phyloP scores from a whole-genome alignment of 306 rosid species.

The Begonia masoniana region DNA sequence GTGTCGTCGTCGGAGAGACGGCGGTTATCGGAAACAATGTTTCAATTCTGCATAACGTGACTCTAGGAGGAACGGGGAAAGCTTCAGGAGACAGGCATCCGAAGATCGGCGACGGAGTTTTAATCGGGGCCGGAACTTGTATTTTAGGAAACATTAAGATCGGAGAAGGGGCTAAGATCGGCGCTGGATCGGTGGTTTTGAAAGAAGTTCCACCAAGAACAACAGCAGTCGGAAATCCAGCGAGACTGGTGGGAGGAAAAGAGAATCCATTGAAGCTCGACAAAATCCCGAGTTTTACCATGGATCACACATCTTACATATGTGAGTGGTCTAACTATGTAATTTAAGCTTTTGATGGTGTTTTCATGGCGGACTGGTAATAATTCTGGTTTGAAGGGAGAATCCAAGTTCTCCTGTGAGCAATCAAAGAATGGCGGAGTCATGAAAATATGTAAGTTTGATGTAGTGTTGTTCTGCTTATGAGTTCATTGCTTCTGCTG shows the following conservation, averaged over 20 bases:
- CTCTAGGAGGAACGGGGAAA: constrained; percentile 93
- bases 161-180: constrained; percentile 80
- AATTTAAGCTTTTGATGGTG: constrained; percentile 13
- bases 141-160: constrained; percentile 67
- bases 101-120: constrained; percentile 81
- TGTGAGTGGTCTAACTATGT: constrained; percentile 67
- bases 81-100: constrained; percentile 74
- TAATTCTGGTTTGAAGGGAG: no score
- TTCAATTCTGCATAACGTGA: constrained; percentile 79
- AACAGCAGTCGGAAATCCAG: constrained; percentile 86
- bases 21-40: constrained; percentile 85
- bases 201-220: constrained; percentile 89
- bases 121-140: constrained; percentile 87
- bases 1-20: constrained; percentile 82
- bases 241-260: constrained; percentile 78
- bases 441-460: no score
- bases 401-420: no score
- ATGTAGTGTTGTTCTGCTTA: no score
- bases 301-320: constrained; percentile 73
- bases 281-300: constrained; percentile 65
- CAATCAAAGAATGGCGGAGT: no score
- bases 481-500: no score
- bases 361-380: no score
- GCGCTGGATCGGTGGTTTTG: constrained; percentile 79
- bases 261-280: constrained; percentile 56